These are phyloP conservation scores for Elaeis guineensis DNA, from an alignment of 176 grass and related monocot species.

Conservation along the genomic window DNA sequence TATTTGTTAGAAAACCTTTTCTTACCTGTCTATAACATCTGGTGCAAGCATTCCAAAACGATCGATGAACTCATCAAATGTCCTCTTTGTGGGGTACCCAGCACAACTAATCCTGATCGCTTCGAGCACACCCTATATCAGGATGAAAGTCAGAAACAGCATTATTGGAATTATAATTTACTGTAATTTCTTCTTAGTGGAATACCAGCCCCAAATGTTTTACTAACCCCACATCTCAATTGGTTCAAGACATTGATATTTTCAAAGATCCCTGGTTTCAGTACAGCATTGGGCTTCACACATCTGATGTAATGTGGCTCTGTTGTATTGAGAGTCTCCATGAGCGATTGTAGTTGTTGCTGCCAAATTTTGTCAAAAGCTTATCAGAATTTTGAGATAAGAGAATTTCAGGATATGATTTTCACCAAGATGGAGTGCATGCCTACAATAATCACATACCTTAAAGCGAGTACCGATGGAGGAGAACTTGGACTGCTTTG, in stretches of 20 bases:
- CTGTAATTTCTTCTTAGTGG: too few species aligned
- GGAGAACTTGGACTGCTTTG: conserved; percentile 96
- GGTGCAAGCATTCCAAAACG: conserved; percentile 82
- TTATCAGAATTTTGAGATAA: background rate
- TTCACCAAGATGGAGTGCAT: background rate
- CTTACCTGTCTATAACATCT: conserved; percentile 72
- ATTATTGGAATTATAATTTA: background rate
- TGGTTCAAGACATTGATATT: conserved; percentile 83
- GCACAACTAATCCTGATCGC: conserved; percentile 96
- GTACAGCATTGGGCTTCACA: conserved; percentile 81
- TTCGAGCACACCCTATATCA: conserved; percentile 77
- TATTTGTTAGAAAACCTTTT: conserved; percentile 11
- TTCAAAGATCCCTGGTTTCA: conserved; percentile 91
- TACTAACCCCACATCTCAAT: conserved; percentile 85
- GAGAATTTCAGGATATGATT: too few species aligned
- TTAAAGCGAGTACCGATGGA: conserved; percentile 95
- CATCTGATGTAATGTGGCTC: conserved; percentile 99
- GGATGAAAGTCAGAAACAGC: background rate
- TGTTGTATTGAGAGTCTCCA: conserved; percentile 89
- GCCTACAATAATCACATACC: conserved; percentile 44
- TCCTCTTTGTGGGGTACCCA: conserved; percentile 90
- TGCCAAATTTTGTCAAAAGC: conserved; percentile 29
- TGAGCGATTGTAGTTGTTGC: conserved; percentile 98
- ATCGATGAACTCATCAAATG: conserved; percentile 89
- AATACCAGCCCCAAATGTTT: background rate